Base-by-base conservation (phyloP, 1,284 basidiomycete genomes). In the Farysia itapuensis region DNA sequence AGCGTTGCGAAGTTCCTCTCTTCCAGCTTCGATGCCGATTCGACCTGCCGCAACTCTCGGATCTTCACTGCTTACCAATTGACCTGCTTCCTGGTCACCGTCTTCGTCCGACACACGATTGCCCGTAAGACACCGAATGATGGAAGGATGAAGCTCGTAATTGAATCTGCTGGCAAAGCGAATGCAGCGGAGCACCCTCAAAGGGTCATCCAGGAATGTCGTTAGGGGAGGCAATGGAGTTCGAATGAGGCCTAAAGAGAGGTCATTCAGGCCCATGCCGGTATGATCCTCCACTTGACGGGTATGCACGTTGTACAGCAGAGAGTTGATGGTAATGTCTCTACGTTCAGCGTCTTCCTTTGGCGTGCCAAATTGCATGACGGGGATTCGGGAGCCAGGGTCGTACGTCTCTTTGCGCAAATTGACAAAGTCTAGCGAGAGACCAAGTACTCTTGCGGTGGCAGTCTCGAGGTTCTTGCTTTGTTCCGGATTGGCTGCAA, bases 401-500 rank as follows among this genome's bases (percentile, higher is more conserved):
- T 90, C 85, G 78, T 98, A 98, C n/a, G 73, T 70, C 63, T 88
- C 90, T 77, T 97, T 95, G 47, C 95, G 81, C 35, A 98, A 80
- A 72, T 97, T 97, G 11, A 98, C 95, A 69, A 97, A 87, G 77
- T 99, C 95, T 40, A 98, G 81, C 48, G 92, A 89, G 35, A 90
- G 80, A 3, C 84, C 92, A 37, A 91, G 81, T 20, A 98, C 81
- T 23, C 83, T 84, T 23, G 91, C 88, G n/a, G 87, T 88, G 0
- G 92, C 94, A 0, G 95, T 97, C 79, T 98, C 94, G 25, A 99
- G 82, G 78, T 97, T 95, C 77, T 99, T 99, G 43, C 90, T 94
- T 79, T 98, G 95, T 35, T 94, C 90, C 0, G 95, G 94, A 70
- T 98, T 97, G 53, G 87, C 87, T 41, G 89, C 90, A 48, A 99